Evolutionary conservation across 2,329 filamentous ascomycete genomes (phyloP).

Genomic region (Diplodia sapinea): DNA sequence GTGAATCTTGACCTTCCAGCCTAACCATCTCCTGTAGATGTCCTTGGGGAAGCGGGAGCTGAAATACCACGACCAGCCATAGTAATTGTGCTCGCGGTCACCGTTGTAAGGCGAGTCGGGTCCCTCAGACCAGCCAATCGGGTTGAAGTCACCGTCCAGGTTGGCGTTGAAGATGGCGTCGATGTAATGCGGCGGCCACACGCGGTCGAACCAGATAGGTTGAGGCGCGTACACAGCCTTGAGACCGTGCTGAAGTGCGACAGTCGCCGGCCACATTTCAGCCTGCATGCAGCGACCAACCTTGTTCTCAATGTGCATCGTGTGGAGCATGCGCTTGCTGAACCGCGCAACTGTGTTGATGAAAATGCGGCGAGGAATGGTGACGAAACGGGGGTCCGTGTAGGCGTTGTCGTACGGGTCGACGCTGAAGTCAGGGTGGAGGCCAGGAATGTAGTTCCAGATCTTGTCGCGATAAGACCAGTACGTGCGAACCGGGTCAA

Average conservation of each 20-base stretch:
- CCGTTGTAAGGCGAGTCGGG: slow-evolving; percentile 53
- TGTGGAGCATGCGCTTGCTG: slow-evolving; percentile 76
- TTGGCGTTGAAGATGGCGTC: slow-evolving; percentile 76
- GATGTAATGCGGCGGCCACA: slow-evolving; percentile 81
- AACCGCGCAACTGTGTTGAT: slow-evolving; percentile 90
- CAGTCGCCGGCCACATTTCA: slow-evolving; percentile 93
- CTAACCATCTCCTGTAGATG: slow-evolving; percentile 85
- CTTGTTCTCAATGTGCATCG: slow-evolving; percentile 91
- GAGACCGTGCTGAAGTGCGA: slow-evolving; percentile 86
- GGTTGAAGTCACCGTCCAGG: slow-evolving; percentile 70
- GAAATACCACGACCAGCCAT: slow-evolving; percentile 90
- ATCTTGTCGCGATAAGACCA: slow-evolving; percentile 66
- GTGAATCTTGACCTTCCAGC: slow-evolving; percentile 77
- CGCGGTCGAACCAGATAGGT: slow-evolving; percentile 83
- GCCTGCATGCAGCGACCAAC: slow-evolving; percentile 90
- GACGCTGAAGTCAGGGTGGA: slow-evolving; percentile 84
- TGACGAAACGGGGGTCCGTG: slow-evolving; percentile 55
- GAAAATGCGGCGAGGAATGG: slow-evolving; percentile 74
- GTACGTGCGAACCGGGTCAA: slow-evolving; percentile 83
- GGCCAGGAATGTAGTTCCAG: slow-evolving; percentile 55
- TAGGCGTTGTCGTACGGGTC: slow-evolving; percentile 67
- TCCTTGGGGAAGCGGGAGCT: slow-evolving; percentile 81
- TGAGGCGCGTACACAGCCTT: slow-evolving; percentile 93
- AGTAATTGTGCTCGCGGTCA: slow-evolving; percentile 87
- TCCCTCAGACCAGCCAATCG: slow-evolving; percentile 53